These are phyloP conservation scores for Kickxella alabastrina DNA, from an alignment of 192 early-diverging fungal genomes.

Conservation along the genomic window DNA sequence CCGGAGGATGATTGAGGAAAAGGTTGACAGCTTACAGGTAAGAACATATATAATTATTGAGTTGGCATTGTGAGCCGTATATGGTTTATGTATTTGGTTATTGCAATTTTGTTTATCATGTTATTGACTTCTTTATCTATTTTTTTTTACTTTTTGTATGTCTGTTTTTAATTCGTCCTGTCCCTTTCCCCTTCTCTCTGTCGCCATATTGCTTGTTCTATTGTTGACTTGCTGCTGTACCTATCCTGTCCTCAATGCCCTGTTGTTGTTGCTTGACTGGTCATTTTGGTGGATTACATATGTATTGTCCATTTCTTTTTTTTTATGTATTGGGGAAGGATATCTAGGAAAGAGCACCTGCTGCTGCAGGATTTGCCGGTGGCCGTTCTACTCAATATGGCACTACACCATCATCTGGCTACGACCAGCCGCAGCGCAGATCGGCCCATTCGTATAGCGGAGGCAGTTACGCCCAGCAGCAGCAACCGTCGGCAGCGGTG, in stretches of 20 bases:
- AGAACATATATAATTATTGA: slow-evolving; percentile 4
- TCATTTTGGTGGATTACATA: neutral
- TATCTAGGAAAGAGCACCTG: too few species aligned
- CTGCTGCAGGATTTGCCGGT: slow-evolving; percentile 10
- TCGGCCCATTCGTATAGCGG: slow-evolving; percentile 8
- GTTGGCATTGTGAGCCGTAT: slow-evolving; percentile 3
- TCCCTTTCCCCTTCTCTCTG: too few species aligned
- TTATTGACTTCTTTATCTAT: neutral
- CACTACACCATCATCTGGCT: slow-evolving; percentile 3
- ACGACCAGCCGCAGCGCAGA: slow-evolving; percentile 20
- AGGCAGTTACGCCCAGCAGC: neutral
- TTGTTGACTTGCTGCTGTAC: neutral
- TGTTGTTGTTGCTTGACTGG: neutral
- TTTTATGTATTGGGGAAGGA: neutral
- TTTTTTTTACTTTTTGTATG: slow-evolving; percentile 15
- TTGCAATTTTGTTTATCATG: slow-evolving; percentile 1
- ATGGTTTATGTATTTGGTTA: slow-evolving; percentile 5
- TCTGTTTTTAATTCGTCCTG: slow-evolving; percentile 16
- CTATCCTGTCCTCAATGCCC: neutral
- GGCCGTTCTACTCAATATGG: slow-evolving; percentile 15
- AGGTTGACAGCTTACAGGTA: slow-evolving; percentile 40
- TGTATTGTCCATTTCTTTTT: neutral
- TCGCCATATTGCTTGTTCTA: too few species aligned
- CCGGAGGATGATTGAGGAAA: slow-evolving; percentile 47
- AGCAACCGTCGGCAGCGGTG: neutral